These are phyloP conservation scores for Rhynchospora breviuscula DNA, from an alignment of 176 grass and related monocot genomes.

Conservation along the genomic window DNA sequence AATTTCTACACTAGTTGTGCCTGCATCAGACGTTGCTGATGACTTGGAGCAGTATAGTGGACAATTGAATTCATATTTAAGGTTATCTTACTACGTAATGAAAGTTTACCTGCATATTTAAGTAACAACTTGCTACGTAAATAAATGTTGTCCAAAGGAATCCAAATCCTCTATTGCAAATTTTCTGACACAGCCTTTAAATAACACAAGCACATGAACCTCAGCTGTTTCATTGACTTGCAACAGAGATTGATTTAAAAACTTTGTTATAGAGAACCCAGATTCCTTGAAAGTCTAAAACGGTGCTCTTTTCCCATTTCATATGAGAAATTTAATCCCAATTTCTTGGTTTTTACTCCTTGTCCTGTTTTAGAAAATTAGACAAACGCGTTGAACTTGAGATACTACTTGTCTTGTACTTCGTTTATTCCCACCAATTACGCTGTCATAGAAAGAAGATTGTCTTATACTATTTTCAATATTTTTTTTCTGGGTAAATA, in stretches of 20 bases:
- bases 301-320: not conserved
- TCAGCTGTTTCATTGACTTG: not conserved
- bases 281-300: not conserved
- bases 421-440: not conserved
- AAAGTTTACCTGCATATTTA: not conserved
- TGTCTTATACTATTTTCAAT: not conserved
- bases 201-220: not conserved
- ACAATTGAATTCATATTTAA: not conserved
- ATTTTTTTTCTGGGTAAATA: not conserved
- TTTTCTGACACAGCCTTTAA: not conserved
- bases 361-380: not conserved
- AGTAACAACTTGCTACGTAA: not conserved
- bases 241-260: not conserved
- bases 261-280: not conserved
- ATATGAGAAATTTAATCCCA: not conserved
- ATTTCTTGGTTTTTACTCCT: not conserved
- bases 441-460: not conserved
- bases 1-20: not conserved
- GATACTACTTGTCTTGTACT: slow-evolving; percentile 2
- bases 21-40: not conserved
- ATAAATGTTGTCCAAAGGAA: not conserved
- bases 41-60: too few species aligned
- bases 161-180: not conserved
- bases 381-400: not conserved
- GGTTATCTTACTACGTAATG: not conserved